A percentile compares a stretch with the other conserved stretches of the same genome.
phyloP scores from a whole-genome alignment of 305 asterid species.

The Withania somnifera region DNA sequence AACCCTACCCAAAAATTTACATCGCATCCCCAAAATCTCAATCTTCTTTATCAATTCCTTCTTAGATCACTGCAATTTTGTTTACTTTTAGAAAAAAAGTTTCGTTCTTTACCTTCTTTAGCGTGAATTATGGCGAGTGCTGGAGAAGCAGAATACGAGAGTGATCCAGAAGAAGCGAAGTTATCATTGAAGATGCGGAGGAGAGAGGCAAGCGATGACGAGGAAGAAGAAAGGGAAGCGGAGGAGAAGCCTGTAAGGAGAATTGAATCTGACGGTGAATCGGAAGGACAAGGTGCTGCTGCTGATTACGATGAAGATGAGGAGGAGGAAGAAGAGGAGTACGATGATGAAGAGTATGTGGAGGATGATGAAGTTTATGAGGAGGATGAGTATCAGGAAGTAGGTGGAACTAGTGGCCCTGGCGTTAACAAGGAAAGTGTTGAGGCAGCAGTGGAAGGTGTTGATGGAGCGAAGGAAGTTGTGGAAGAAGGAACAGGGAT shows the following conservation, averaged over 20 bases:
- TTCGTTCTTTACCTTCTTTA: neutral
- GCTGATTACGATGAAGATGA: slow-evolving; percentile 69
- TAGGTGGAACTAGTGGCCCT: slow-evolving; percentile 5
- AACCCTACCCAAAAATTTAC: neutral
- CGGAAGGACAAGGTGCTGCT: slow-evolving; percentile 62
- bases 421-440: slow-evolving; percentile 12
- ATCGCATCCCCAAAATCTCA: neutral
- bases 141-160: slow-evolving; percentile 64
- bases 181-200: slow-evolving; percentile 79
- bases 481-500: slow-evolving; percentile 7
- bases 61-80: no score
- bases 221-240: slow-evolving; percentile 26
- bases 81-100: neutral
- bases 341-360: neutral
- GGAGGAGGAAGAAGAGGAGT: neutral
- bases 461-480: neutral
- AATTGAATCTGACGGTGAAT: slow-evolving; percentile 70
- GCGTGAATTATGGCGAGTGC: slow-evolving; percentile 29
- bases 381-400: slow-evolving; percentile 33
- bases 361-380: slow-evolving; percentile 25
- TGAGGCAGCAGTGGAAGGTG: slow-evolving; percentile 20
- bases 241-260: slow-evolving; percentile 26
- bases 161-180: slow-evolving; percentile 98
- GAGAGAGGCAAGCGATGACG: slow-evolving; percentile 84
- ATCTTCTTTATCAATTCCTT: no score